phyloP scores from a whole-genome alignment of 345 rosid species.

The Psidium friedrichsthalianum region DNA sequence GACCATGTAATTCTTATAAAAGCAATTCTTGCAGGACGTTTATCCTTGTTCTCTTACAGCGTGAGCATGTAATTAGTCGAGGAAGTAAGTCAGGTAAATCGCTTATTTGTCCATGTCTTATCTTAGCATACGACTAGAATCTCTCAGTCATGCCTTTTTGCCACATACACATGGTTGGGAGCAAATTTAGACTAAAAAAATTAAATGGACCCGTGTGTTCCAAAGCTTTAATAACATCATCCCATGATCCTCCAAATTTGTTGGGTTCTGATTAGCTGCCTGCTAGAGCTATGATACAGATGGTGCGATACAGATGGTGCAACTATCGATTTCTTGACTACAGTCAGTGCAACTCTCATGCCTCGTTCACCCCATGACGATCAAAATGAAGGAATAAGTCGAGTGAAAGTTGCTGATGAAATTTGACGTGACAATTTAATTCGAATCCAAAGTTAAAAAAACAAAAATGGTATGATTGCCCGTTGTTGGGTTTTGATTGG shows the following conservation, averaged over 20 bases:
- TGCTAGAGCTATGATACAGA: neutral
- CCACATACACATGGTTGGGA: neutral
- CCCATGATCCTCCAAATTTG: neutral
- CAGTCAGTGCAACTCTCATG: neutral
- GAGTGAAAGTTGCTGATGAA: neutral
- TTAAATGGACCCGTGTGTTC: neutral
- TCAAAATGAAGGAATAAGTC: neutral
- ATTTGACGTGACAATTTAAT: neutral
- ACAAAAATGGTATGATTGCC: neutral
- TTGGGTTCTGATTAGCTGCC: neutral
- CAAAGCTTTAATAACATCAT: neutral
- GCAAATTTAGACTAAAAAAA: neutral
- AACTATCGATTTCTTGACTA: neutral
- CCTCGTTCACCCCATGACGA: neutral
- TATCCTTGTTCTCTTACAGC: too few relatives aligned
- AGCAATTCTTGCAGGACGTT: too few relatives aligned
- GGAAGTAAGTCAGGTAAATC: too few relatives aligned
- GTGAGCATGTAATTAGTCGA: too few relatives aligned
- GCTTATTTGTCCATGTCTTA: neutral
- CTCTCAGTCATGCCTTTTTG: neutral
- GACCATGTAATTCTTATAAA: too few relatives aligned
- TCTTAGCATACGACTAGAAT: neutral
- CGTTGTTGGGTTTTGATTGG: too few relatives aligned
- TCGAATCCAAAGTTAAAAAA: neutral
- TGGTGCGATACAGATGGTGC: neutral